Evolutionary conservation across 176 grass and related monocot genomes (phyloP).

Genomic region (bread wheat (Triticum aestivum)): DNA sequence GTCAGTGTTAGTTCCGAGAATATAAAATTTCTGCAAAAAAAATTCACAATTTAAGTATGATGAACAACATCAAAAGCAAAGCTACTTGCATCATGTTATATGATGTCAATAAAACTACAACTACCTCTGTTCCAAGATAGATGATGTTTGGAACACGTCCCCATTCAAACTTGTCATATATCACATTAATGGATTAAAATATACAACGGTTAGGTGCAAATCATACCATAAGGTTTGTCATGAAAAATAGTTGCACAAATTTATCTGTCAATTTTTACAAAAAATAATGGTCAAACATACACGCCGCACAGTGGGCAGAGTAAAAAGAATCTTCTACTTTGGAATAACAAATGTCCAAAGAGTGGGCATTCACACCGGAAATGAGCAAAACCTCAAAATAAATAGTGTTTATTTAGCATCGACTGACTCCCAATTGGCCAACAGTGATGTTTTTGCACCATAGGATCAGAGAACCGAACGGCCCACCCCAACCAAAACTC

Average conservation of each 20-base stretch:
- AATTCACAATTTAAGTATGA: slow-evolving; percentile 6
- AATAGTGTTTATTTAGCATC: background rate
- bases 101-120: background rate
- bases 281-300: background rate
- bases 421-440: background rate
- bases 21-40: slow-evolving; percentile 80
- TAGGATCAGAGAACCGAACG: background rate
- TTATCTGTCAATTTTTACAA: background rate
- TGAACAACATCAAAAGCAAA: slow-evolving; percentile 9
- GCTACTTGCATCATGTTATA: background rate
- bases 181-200: background rate
- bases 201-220: background rate
- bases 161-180: background rate
- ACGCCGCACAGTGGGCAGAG: background rate
- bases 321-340: background rate
- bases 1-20: slow-evolving; percentile 77
- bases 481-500: too few relatives aligned
- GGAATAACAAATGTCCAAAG: background rate
- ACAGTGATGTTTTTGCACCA: background rate
- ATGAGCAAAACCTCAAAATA: background rate
- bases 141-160: background rate
- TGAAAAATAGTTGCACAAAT: background rate
- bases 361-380: background rate
- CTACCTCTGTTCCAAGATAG: background rate
- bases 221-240: background rate